Conservation (phyloP, 805 yeast genomes). For the Ogataea philodendri region DNA sequence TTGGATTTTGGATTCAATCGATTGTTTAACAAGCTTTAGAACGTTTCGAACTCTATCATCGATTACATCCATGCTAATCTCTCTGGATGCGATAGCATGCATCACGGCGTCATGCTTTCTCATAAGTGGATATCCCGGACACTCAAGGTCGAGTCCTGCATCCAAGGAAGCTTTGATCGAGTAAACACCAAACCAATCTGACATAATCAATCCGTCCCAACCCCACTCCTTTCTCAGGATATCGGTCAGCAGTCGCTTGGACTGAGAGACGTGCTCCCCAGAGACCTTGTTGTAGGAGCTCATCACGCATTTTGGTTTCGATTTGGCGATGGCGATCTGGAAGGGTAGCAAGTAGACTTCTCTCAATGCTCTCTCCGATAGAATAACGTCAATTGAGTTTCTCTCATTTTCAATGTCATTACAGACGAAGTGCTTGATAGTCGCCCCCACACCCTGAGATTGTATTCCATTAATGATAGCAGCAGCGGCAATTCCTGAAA, state of each 20-base stretch:
- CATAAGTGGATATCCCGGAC: slow-evolving; percentile 61
- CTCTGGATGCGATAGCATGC: slow-evolving; percentile 45
- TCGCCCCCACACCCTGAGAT: slow-evolving; percentile 48
- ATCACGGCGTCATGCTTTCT: slow-evolving; percentile 41
- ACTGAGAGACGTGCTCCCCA: slow-evolving; percentile 59
- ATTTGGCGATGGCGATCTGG: slow-evolving; percentile 55
- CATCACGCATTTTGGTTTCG: slow-evolving; percentile 58
- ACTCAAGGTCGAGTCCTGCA: slow-evolving; percentile 62
- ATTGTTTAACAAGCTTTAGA: slow-evolving; percentile 47
- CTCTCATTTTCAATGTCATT: slow-evolving; percentile 64
- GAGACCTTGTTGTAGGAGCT: slow-evolving; percentile 62
- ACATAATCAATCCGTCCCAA: slow-evolving; percentile 56
- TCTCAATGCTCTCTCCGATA: slow-evolving; percentile 61
- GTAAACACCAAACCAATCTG: slow-evolving; percentile 66
- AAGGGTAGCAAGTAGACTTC: slow-evolving; percentile 66
- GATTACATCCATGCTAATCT: slow-evolving; percentile 40
- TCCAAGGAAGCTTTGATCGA: slow-evolving; percentile 46
- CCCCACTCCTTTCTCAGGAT: slow-evolving; percentile 57
- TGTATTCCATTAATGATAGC: slow-evolving; percentile 56
- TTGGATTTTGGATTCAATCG: slow-evolving; percentile 42
- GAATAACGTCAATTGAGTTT: slow-evolving; percentile 44
- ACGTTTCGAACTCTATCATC: slow-evolving; percentile 50
- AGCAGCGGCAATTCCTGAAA: slow-evolving; percentile 48
- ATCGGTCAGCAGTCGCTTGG: slow-evolving; percentile 42
- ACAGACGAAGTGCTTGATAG: slow-evolving; percentile 62